Conservation (phyloP, 2,329 filamentous ascomycete genomes). For the Dendryphion nanum region DNA sequence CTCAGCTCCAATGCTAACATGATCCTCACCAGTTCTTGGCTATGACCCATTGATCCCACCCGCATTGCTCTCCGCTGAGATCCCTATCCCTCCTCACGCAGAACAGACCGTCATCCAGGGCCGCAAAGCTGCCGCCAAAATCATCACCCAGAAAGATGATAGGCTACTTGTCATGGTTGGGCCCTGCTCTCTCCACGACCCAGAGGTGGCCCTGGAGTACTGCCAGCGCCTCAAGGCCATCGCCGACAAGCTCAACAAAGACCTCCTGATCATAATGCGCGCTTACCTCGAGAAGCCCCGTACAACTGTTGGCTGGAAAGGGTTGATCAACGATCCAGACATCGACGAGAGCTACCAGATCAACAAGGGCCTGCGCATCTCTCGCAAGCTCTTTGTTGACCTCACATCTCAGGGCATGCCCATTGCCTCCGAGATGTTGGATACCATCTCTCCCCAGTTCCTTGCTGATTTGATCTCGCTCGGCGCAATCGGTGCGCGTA, state of each 20-base stretch:
- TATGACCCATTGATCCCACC: conserved; percentile 93
- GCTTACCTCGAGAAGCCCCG: conserved; percentile 98
- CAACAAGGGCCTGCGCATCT: conserved; percentile 94
- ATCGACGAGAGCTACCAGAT: conserved; percentile 98
- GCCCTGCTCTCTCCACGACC: conserved; percentile 97
- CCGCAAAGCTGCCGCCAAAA: conserved; percentile 66
- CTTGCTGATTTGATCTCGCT: conserved; percentile 93
- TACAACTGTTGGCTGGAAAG: conserved; percentile 98
- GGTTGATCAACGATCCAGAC: conserved; percentile 97
- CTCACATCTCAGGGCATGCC: conserved; percentile 85
- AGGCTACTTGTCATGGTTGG: conserved; percentile 92
- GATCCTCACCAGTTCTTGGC: conserved; percentile 66
- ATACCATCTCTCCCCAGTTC: conserved; percentile 98
- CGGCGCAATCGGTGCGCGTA: conserved; percentile 91
- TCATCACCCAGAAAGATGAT: conserved; percentile 77
- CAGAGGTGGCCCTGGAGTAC: conserved; percentile 84
- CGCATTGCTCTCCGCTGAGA: conserved; percentile 80
- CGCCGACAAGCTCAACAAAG: conserved; percentile 74
- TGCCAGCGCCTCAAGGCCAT: conserved; percentile 73
- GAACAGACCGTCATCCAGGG: conserved; percentile 70
- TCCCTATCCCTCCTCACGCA: conserved; percentile 63
- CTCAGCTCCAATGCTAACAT: conserved; percentile 10
- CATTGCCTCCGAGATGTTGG: conserved; percentile 96
- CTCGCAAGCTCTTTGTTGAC: conserved; percentile 90
- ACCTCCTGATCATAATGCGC: conserved; percentile 93